Percentiles rank a stretch among this genome's conserved stretches.
Evolutionary conservation across 768 basidiomycete genomes (phyloP).

Genomic region (Leccinum barrowsii): DNA sequence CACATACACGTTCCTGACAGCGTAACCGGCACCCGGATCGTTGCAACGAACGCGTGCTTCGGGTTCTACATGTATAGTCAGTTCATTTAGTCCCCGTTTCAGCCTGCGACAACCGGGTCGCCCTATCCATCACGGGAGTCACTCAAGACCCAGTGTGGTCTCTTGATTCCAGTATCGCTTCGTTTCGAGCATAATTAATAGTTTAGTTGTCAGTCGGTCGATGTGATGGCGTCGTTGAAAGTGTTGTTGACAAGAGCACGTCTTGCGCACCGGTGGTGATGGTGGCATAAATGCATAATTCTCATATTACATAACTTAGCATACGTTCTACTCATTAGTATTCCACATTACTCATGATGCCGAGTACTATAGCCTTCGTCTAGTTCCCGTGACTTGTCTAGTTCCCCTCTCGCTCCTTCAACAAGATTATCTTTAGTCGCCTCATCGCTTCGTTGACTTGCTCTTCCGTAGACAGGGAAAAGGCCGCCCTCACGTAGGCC

Average conservation of each 20-base stretch:
- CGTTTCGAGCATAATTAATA: neutral
- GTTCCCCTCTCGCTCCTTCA: slow-evolving; percentile 21
- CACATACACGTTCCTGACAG: slow-evolving; percentile 1
- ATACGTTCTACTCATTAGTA: neutral
- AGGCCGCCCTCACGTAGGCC: slow-evolving; percentile 77
- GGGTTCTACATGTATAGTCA: slow-evolving; percentile 1
- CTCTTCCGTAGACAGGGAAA: slow-evolving; percentile 63
- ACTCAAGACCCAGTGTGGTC: too few species aligned
- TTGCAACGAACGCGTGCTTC: slow-evolving; percentile 9
- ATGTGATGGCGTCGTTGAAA: neutral
- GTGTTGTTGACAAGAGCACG: neutral
- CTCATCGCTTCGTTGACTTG: slow-evolving; percentile 73
- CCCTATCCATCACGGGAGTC: too few species aligned
- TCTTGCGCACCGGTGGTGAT: neutral
- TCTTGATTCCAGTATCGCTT: neutral
- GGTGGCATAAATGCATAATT: too few species aligned
- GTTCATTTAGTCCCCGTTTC: slow-evolving; percentile 3
- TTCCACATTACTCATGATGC: slow-evolving; percentile 5
- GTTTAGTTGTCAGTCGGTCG: neutral
- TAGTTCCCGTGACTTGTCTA: neutral
- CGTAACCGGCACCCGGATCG: neutral
- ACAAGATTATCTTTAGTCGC: slow-evolving; percentile 47
- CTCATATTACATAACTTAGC: neutral
- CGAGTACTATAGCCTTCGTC: neutral
- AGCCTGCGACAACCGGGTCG: neutral